Evolutionary conservation across 495 filamentous ascomycete species (phyloP).

Genomic region (Penicillium silybi): DNA sequence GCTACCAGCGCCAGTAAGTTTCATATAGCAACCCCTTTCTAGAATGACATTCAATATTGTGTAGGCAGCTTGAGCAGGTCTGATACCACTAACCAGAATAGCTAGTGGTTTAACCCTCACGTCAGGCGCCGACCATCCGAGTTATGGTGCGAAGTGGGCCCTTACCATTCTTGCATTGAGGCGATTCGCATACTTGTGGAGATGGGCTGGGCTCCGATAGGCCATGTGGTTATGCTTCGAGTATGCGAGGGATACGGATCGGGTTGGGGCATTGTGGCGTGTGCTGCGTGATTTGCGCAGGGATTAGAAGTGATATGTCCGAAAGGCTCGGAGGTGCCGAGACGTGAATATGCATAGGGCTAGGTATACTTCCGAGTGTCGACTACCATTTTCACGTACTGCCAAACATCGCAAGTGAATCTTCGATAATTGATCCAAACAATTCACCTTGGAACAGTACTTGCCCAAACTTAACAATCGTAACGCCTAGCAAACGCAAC

Average conservation of each 20-base stretch:
- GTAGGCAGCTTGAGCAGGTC: background rate
- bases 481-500: background rate
- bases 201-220: slow-evolving; percentile 16
- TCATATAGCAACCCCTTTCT: background rate
- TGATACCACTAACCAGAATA: background rate
- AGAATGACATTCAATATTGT: background rate
- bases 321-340: background rate
- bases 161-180: slow-evolving; percentile 7
- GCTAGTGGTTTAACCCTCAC: slow-evolving; percentile 5
- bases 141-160: background rate
- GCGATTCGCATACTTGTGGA: slow-evolving; percentile 11
- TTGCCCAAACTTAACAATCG: background rate
- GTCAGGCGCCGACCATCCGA: slow-evolving; percentile 1
- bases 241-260: slow-evolving; percentile 12
- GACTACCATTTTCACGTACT: too few species aligned
- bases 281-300: slow-evolving; percentile 5
- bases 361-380: background rate
- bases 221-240: slow-evolving; percentile 4
- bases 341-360: background rate
- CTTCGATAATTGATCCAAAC: background rate
- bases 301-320: background rate
- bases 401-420: too few species aligned
- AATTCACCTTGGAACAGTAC: background rate
- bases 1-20: background rate
- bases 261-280: slow-evolving; percentile 7